Evolutionary conservation across 2,329 filamentous ascomycete species (phyloP).

Genomic region (Pestalotiopsis sp.): DNA sequence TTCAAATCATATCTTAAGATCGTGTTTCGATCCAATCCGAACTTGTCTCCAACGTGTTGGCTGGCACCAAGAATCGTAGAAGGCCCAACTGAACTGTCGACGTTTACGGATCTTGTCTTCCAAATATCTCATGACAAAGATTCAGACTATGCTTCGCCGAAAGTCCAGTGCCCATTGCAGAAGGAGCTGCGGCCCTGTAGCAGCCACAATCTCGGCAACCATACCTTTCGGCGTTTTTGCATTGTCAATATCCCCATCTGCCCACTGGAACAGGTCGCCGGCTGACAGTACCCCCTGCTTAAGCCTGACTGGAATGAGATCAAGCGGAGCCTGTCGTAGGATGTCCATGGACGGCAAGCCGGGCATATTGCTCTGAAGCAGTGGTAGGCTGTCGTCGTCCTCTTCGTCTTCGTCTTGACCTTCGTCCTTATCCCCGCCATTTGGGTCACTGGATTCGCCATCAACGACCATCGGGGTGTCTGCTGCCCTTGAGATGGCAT

Average conservation of each 20-base stretch:
- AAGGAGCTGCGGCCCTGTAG: slow-evolving; percentile 64
- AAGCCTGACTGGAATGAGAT: slow-evolving; percentile 59
- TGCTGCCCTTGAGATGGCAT: not conserved
- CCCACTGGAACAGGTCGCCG: slow-evolving; percentile 56
- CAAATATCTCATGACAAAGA: not conserved
- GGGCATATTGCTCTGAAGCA: slow-evolving; percentile 68
- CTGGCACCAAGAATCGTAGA: too few species aligned
- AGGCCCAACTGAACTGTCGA: too few species aligned
- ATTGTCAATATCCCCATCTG: slow-evolving; percentile 51
- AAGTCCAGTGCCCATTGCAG: slow-evolving; percentile 63
- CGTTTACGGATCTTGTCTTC: too few species aligned
- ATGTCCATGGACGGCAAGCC: slow-evolving; percentile 62
- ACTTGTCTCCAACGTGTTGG: too few species aligned
- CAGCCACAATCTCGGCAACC: slow-evolving; percentile 69
- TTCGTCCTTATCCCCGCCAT: slow-evolving; percentile 21
- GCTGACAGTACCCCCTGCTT: slow-evolving; percentile 27
- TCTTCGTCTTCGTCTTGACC: slow-evolving; percentile 18
- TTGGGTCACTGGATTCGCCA: not conserved
- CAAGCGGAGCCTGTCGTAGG: slow-evolving; percentile 59
- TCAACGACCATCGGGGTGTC: slow-evolving; percentile 12
- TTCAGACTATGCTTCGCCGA: slow-evolving; percentile 1
- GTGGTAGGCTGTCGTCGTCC: slow-evolving; percentile 25
- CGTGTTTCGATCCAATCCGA: too few species aligned
- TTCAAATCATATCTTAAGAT: too few species aligned
- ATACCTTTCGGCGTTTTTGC: slow-evolving; percentile 58